A percentile compares a stretch with the other conserved stretches of the same genome.
Conservation (phyloP, 768 basidiomycete genomes). For the Rhodotorula paludigena region DNA sequence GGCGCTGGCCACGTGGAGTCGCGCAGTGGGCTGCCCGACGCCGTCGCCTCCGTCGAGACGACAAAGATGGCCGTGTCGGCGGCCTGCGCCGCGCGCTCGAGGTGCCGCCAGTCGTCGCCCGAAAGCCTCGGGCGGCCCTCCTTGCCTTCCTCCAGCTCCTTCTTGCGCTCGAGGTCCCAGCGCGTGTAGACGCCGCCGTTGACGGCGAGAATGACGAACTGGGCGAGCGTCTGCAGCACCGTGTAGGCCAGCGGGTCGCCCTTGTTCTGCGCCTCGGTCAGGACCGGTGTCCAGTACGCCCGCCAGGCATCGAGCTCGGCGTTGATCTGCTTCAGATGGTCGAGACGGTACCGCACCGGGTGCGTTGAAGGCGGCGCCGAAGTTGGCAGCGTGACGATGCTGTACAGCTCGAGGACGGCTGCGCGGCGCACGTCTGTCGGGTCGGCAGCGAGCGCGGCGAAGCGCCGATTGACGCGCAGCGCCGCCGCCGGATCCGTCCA, state of each 20-base stretch:
- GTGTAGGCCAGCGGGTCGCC: constrained; percentile 34
- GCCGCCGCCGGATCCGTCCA: constrained; percentile 28
- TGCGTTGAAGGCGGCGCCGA: neutral
- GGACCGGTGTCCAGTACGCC: constrained; percentile 27
- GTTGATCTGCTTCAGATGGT: constrained; percentile 28
- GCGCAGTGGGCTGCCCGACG: constrained; percentile 5
- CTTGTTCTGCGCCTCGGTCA: constrained; percentile 16
- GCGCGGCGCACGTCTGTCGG: constrained; percentile 33
- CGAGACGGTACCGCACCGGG: constrained; percentile 28
- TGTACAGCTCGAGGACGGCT: constrained; percentile 28
- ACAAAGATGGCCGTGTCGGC: constrained; percentile 27
- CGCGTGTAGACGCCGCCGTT: constrained; percentile 28
- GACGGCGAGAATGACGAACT: constrained; percentile 28
- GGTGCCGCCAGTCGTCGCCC: constrained; percentile 23
- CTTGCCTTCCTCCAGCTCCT: constrained; percentile 28
- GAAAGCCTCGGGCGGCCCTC: constrained; percentile 22
- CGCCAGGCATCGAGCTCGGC: constrained; percentile 25
- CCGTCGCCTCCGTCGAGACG: constrained; percentile 15
- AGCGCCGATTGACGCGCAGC: constrained; percentile 16
- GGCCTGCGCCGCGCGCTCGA: constrained; percentile 20
- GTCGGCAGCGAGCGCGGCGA: constrained; percentile 13
- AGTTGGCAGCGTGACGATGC: constrained; percentile 21
- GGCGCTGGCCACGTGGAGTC: constrained; percentile 16
- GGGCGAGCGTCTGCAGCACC: constrained; percentile 14
- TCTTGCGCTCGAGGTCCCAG: constrained; percentile 28